Conservation (phyloP, 805 yeast species). For the Ogataea kodamae region DNA sequence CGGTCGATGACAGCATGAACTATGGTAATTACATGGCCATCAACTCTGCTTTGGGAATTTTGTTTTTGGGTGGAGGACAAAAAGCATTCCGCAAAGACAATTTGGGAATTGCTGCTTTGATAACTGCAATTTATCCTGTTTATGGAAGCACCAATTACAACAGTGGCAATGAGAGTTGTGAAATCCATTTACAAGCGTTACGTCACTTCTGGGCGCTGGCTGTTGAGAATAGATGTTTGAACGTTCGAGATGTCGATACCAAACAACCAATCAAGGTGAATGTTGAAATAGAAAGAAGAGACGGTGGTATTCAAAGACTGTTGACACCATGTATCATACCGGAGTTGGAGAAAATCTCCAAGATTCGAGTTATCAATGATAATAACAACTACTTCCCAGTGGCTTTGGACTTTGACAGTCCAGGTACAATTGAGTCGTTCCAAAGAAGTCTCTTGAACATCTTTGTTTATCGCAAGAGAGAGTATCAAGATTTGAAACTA, state of each 20-base stretch:
- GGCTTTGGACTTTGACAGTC: conserved; percentile 33
- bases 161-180: conserved; percentile 34
- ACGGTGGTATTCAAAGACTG: conserved; percentile 36
- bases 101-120: conserved; percentile 63
- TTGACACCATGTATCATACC: conserved; percentile 72
- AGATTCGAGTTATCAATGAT: conserved; percentile 42
- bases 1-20: conserved; percentile 37
- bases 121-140: conserved; percentile 76
- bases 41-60: conserved; percentile 79
- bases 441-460: conserved; percentile 40
- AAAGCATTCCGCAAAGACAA: conserved; percentile 66
- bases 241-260: conserved; percentile 65
- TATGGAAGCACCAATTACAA: conserved; percentile 31
- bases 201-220: conserved; percentile 90
- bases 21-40: conserved; percentile 76
- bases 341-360: conserved; percentile 44
- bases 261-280: conserved; percentile 50
- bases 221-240: conserved; percentile 76
- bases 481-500: conserved; percentile 33
- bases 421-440: conserved; percentile 41
- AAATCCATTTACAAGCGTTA: conserved; percentile 75
- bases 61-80: conserved; percentile 91
- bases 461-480: conserved; percentile 47
- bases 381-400: conserved; percentile 50
- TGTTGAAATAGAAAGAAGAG: conserved; percentile 33